Percentiles rank a stretch among this genome's conserved stretches.
These are phyloP conservation scores for Jamesozyma lodderae DNA, from an alignment of 805 yeast genomes.

Conservation along the genomic window DNA sequence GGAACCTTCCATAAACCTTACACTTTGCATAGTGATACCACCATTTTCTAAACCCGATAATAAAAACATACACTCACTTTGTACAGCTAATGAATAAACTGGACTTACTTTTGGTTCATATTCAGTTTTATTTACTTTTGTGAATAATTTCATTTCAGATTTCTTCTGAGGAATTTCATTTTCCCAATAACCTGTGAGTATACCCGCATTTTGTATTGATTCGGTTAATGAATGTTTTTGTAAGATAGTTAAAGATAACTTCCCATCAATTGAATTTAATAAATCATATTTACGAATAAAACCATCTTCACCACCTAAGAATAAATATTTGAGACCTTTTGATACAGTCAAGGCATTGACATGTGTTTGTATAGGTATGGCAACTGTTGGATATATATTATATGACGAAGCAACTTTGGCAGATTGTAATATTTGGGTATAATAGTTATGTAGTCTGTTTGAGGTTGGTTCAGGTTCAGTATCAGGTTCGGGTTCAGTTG, in stretches of 20 bases:
- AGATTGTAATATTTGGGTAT: constrained; percentile 31
- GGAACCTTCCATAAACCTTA: constrained; percentile 73
- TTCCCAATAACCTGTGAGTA: constrained; percentile 83
- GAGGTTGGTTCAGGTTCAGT: constrained; percentile 3
- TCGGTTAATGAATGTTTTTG: constrained; percentile 87
- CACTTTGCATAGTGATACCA: constrained; percentile 77
- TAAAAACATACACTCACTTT: constrained; percentile 75
- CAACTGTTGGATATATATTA: constrained; percentile 77
- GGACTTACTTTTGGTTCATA: constrained; percentile 63
- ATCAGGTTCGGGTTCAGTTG: background rate
- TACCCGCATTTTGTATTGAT: constrained; percentile 76
- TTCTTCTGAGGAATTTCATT: constrained; percentile 76
- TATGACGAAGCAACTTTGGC: constrained; percentile 46
- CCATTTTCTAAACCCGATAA: constrained; percentile 76
- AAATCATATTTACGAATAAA: constrained; percentile 85
- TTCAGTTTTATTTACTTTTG: constrained; percentile 23
- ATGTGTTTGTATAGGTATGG: constrained; percentile 72
- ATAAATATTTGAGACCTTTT: constrained; percentile 74
- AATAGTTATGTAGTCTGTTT: constrained; percentile 24
- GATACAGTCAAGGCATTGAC: constrained; percentile 73
- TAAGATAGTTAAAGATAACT: constrained; percentile 77
- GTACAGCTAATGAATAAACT: constrained; percentile 79
- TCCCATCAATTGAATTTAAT: constrained; percentile 76
- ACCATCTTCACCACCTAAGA: constrained; percentile 96
- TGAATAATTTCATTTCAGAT: constrained; percentile 29